phyloP scores from a whole-genome alignment of 257 asterid genomes.

The Orobanche coerulescens region DNA sequence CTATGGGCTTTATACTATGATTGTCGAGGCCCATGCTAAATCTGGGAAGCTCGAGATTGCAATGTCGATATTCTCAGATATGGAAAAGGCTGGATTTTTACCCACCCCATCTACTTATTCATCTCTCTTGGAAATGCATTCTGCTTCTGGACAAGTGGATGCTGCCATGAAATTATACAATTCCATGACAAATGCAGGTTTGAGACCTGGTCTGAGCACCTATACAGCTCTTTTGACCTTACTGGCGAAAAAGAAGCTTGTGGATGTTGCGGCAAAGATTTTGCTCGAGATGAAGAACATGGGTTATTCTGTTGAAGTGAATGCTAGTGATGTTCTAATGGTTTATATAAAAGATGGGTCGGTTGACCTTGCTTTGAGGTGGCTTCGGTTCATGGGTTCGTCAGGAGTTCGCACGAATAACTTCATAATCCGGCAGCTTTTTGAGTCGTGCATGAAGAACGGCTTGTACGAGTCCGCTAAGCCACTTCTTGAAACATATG shows the following conservation, averaged over 20 bases:
- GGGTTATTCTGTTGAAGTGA: slow-evolving; percentile 96
- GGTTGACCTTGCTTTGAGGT: slow-evolving; percentile 82
- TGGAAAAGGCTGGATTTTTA: slow-evolving; percentile 91
- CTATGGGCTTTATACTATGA: slow-evolving; percentile 80
- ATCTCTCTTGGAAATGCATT: slow-evolving; percentile 91
- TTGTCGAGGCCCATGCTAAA: slow-evolving; percentile 92
- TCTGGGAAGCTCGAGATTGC: slow-evolving; percentile 95
- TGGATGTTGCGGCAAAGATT: slow-evolving; percentile 91
- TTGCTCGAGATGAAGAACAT: slow-evolving; percentile 94
- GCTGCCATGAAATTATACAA: slow-evolving; percentile 90
- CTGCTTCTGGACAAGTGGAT: slow-evolving; percentile 83
- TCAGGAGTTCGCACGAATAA: slow-evolving; percentile 86
- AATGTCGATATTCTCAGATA: slow-evolving; percentile 77
- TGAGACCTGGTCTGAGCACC: slow-evolving; percentile 84
- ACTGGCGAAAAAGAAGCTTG: slow-evolving; percentile 84
- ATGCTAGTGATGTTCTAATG: slow-evolving; percentile 96
- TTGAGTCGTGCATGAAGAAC: slow-evolving; percentile 91
- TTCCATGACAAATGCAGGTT: slow-evolving; percentile 87
- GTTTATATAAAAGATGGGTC: slow-evolving; percentile 88
- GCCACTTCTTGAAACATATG: slow-evolving; percentile 88
- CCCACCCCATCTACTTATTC: slow-evolving; percentile 96
- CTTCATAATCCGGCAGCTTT: slow-evolving; percentile 87
- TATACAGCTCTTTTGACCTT: slow-evolving; percentile 64
- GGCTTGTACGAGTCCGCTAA: slow-evolving; percentile 82
- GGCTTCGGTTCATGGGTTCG: slow-evolving; percentile 95